These are phyloP conservation scores for Acer saccharum DNA, from an alignment of 345 rosid genomes.

Conservation along the genomic window DNA sequence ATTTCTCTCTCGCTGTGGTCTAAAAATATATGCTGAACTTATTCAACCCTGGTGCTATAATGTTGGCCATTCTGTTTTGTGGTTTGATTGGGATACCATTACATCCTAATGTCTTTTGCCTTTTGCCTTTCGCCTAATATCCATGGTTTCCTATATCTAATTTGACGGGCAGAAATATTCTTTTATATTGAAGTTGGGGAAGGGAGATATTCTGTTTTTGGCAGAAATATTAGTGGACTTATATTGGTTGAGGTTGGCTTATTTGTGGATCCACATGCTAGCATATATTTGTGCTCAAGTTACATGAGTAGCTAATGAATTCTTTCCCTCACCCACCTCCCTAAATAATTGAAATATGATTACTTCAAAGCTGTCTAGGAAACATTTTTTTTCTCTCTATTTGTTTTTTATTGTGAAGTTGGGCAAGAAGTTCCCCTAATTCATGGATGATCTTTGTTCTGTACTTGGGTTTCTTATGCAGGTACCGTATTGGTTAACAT, in stretches of 20 bases:
- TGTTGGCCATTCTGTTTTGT: neutral
- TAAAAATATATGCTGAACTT: neutral
- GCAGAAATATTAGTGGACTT: neutral
- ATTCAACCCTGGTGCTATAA: neutral
- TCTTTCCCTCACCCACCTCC: too few relatives aligned
- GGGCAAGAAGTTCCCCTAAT: neutral
- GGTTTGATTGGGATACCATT: neutral
- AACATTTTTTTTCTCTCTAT: neutral
- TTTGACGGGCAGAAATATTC: too few relatives aligned
- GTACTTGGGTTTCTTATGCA: conserved; percentile 23
- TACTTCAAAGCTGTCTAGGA: too few relatives aligned
- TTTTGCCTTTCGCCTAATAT: too few relatives aligned
- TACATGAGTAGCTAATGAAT: too few relatives aligned
- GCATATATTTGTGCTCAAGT: neutral
- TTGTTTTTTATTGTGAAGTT: neutral
- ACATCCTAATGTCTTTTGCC: too few relatives aligned
- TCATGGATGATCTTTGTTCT: neutral
- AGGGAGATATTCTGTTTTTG: too few relatives aligned
- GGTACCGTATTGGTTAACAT: conserved; percentile 86
- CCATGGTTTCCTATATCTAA: too few relatives aligned
- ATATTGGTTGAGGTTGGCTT: neutral
- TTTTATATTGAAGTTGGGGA: too few relatives aligned
- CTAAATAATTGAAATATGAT: too few relatives aligned
- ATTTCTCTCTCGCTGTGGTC: neutral
- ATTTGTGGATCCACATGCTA: neutral